phyloP scores from a whole-genome alignment of 331 rosid genomes.

The Arachis monticola region DNA sequence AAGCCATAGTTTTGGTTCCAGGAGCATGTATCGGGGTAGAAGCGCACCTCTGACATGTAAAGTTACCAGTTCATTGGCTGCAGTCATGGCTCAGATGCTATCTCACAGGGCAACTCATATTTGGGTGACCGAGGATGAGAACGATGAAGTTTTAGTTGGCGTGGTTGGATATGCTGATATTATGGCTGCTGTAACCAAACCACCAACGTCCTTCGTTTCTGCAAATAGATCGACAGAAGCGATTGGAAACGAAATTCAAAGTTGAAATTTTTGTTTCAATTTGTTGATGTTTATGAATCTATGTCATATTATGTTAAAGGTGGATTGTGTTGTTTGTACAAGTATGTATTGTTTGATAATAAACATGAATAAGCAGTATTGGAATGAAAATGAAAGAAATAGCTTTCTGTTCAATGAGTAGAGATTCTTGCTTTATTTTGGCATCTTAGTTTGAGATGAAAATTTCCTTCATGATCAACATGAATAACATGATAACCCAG shows the following conservation, averaged over 20 bases:
- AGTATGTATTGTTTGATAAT: slow-evolving; percentile 31
- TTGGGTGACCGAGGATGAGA: slow-evolving; percentile 85
- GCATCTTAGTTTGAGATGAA: background rate
- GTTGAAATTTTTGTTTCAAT: slow-evolving; percentile 43
- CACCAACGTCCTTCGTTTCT: slow-evolving; percentile 51
- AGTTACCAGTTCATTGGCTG: slow-evolving; percentile 89
- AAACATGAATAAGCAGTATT: slow-evolving; percentile 16
- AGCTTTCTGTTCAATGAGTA: background rate
- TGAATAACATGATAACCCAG: no score
- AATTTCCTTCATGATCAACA: background rate
- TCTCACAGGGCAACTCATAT: slow-evolving; percentile 96
- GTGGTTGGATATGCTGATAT: slow-evolving; percentile 89
- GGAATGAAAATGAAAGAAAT: background rate
- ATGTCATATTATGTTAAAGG: slow-evolving; percentile 9
- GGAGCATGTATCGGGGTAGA: slow-evolving; percentile 96
- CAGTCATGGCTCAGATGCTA: slow-evolving; percentile 98
- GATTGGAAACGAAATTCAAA: slow-evolving; percentile 60
- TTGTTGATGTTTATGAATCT: slow-evolving; percentile 4
- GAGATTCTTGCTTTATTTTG: background rate
- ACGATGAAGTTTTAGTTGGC: slow-evolving; percentile 84
- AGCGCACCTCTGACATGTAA: slow-evolving; percentile 93
- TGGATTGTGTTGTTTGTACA: slow-evolving; percentile 29
- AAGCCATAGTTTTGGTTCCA: slow-evolving; percentile 56
- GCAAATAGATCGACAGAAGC: slow-evolving; percentile 57
- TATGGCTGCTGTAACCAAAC: slow-evolving; percentile 84